Evolutionary conservation across 805 yeast species (phyloP), one percentile per base, ranked within the genome.

Genomic region (Starmera quercuum): DNA sequence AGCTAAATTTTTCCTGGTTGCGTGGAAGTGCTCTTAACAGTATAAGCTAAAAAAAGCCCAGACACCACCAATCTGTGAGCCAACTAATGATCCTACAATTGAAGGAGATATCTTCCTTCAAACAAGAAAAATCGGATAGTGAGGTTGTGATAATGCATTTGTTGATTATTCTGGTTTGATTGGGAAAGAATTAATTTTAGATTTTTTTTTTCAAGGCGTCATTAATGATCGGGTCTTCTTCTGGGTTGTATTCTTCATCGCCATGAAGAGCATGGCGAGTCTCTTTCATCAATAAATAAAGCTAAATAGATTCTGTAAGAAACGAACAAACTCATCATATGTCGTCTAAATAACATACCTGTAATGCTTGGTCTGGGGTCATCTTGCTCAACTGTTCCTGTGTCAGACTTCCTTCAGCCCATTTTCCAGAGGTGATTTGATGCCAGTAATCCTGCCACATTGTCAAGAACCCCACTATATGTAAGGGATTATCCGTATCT

Each of bases 401-500:
- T 15, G 79, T 78, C 51, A 92, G 61, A 41, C 68, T 63, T 29
- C 75, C 79, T 32, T 70, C 74, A 46, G 64, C 58, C 92, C 90
- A 83, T 31, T 65, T 63, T 10, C 74, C 82, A 24, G 70, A 74
- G 20, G 74, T 70, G 17, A 83, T 70, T 54, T 64, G 61, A 10
- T 67, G 61, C 40, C 83, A 64, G 48, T 83, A 83, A 40, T 81
- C 90, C 57, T 92, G 98, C 99, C 99, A 92, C 39, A 85, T 80
- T 1, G 95, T 76, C 40, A 92, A 66, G 47, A 92, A 92, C 9
- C 97, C 98, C 9, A 92, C 87, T 22, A 92, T 86, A 51, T 90
- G 95, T 17, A 86, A 66, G 4, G 99, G 97, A 55, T 92, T 87
- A 44, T 86, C 95, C 6, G 81, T 71, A 31, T 64, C 58, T 39